A percentile compares a stretch with the other conserved stretches of the same genome.
Evolutionary conservation across 257 asterid species (phyloP).

Genomic region (Scutellaria barbata): DNA sequence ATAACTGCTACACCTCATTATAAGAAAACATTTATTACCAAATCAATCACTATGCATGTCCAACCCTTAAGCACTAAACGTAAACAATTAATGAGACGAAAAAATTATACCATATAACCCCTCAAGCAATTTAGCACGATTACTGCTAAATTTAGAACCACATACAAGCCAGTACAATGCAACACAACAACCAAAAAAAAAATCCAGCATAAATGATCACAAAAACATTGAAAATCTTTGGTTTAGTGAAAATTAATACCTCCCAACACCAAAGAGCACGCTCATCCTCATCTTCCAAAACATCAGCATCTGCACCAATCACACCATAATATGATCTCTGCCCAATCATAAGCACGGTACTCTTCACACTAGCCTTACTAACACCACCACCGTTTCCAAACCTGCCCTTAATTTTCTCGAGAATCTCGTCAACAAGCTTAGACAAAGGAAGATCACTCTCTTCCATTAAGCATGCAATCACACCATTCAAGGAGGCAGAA

Average conservation of each 20-base stretch:
- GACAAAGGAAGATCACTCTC: constrained; percentile 79
- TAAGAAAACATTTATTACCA: constrained; percentile 3
- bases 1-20: neutral
- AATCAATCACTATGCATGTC: neutral
- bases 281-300: constrained; percentile 83
- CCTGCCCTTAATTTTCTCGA: constrained; percentile 53
- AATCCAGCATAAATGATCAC: neutral
- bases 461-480: constrained; percentile 75
- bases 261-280: constrained; percentile 95
- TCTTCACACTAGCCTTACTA: constrained; percentile 71
- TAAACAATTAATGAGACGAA: neutral
- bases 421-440: constrained; percentile 66
- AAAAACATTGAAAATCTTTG: neutral
- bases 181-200: constrained; percentile 24
- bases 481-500: constrained; percentile 42
- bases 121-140: constrained; percentile 5
- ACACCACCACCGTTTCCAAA: constrained; percentile 44
- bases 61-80: constrained; percentile 3
- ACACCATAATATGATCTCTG: constrained; percentile 77
- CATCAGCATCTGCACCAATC: constrained; percentile 67
- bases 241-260: constrained; percentile 45
- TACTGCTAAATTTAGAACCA: neutral
- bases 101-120: neutral
- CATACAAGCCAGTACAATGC: neutral
- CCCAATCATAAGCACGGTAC: constrained; percentile 67